phyloP scores from a whole-genome alignment of 1,139 yeast genomes.

The Geotrichum siamense region DNA sequence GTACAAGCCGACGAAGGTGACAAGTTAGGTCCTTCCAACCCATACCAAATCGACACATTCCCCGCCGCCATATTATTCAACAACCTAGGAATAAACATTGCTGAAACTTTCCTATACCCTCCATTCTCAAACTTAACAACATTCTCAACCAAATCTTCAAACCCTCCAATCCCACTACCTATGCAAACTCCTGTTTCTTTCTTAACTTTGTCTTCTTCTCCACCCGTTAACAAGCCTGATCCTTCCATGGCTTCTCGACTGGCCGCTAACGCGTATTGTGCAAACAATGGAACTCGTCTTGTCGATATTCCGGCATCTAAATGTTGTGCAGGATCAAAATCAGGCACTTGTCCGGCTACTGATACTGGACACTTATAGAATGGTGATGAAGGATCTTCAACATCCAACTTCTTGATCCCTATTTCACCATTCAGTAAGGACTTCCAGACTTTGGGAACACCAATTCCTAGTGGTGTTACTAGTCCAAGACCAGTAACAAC shows the following conservation, averaged over 20 bases:
- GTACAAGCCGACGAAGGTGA: constrained; percentile 94
- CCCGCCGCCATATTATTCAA: constrained; percentile 95
- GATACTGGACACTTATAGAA: constrained; percentile 53
- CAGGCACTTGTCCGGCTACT: constrained; percentile 70
- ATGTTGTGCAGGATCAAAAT: constrained; percentile 43
- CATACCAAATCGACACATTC: constrained; percentile 70
- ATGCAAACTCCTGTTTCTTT: constrained; percentile 60
- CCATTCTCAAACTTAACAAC: constrained; percentile 42
- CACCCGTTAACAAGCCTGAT: constrained; percentile 46
- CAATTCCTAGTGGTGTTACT: constrained; percentile 80
- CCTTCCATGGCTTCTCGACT: constrained; percentile 69
- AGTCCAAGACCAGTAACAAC: constrained; percentile 90
- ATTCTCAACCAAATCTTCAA: constrained; percentile 65
- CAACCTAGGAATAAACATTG: constrained; percentile 76
- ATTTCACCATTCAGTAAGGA: constrained; percentile 32
- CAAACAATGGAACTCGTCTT: constrained; percentile 61
- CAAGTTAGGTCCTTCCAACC: constrained; percentile 78
- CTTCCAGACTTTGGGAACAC: constrained; percentile 39
- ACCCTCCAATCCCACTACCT: constrained; percentile 91
- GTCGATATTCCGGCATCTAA: constrained; percentile 28
- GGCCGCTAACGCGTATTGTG: constrained; percentile 75
- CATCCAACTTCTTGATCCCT: constrained; percentile 40
- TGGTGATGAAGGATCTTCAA: constrained; percentile 40
- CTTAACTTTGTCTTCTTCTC: constrained; percentile 26
- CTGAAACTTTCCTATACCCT: constrained; percentile 73